phyloP scores from a whole-genome alignment of 139 green algal genomes.

The Tetradesmus obliquus region DNA sequence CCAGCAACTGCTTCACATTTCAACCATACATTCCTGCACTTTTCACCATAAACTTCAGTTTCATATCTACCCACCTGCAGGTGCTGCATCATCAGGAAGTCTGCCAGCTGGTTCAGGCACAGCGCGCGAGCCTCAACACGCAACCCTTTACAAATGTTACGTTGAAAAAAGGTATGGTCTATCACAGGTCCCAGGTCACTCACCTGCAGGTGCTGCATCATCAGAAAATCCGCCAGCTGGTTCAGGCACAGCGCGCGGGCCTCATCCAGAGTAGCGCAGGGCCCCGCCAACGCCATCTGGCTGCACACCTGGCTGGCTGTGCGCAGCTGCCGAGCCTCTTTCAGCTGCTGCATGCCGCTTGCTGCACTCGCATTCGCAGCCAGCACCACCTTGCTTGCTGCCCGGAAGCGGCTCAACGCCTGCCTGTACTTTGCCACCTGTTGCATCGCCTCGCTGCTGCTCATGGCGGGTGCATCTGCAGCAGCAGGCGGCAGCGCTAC shows the following conservation, averaged over 20 bases:
- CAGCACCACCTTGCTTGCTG: no score
- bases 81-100: conserved; percentile 21
- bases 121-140: background rate
- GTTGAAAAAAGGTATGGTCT: no score
- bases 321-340: background rate
- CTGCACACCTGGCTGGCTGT: background rate
- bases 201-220: background rate
- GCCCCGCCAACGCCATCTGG: background rate
- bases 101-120: background rate
- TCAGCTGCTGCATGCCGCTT: background rate
- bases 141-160: no score
- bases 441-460: background rate
- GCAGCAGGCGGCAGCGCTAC: background rate
- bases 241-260: background rate
- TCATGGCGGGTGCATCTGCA: conserved; percentile 15
- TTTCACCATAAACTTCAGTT: no score
- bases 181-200: no score
- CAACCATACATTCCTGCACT: no score
- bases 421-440: no score
- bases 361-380: background rate
- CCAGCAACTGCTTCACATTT: no score
- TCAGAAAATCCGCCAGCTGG: background rate
- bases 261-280: background rate
- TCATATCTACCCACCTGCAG: background rate
- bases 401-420: no score